Evolutionary conservation across 2,329 filamentous ascomycete genomes (phyloP).

Genomic region (Trichoderma koningiopsis): DNA sequence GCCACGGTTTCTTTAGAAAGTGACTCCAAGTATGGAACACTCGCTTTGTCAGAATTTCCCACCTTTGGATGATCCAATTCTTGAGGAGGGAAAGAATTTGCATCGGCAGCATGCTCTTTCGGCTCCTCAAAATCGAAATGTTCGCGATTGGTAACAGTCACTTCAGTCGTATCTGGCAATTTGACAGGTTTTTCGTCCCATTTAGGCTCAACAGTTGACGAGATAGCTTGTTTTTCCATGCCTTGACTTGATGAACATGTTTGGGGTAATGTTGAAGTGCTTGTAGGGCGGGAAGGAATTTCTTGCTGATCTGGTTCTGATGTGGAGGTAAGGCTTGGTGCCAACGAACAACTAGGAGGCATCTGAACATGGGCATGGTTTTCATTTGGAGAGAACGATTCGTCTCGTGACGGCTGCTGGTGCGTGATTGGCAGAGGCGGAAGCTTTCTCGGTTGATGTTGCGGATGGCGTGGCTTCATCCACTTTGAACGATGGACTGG

Average conservation of each 20-base stretch:
- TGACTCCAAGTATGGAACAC: conserved; percentile 35
- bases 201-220: background rate
- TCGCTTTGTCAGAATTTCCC: conserved; percentile 10
- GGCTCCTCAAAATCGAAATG: background rate
- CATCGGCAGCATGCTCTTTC: background rate
- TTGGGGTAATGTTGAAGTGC: background rate
- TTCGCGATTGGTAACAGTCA: background rate
- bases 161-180: background rate
- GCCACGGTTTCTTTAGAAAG: conserved; percentile 34
- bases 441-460: background rate
- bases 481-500: conserved; percentile 40
- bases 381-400: background rate
- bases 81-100: background rate
- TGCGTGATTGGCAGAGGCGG: conserved; percentile 4
- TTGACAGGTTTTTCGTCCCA: background rate
- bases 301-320: conserved; percentile 5
- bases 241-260: background rate
- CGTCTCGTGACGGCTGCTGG: background rate
- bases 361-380: background rate
- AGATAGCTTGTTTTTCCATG: background rate
- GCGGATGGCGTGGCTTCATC: conserved; percentile 27
- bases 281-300: background rate
- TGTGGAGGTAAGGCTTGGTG: background rate
- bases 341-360: background rate
- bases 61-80: background rate